Conservation (phyloP, 2,329 filamentous ascomycete species). For the Diaporthe citrichinensis region DNA sequence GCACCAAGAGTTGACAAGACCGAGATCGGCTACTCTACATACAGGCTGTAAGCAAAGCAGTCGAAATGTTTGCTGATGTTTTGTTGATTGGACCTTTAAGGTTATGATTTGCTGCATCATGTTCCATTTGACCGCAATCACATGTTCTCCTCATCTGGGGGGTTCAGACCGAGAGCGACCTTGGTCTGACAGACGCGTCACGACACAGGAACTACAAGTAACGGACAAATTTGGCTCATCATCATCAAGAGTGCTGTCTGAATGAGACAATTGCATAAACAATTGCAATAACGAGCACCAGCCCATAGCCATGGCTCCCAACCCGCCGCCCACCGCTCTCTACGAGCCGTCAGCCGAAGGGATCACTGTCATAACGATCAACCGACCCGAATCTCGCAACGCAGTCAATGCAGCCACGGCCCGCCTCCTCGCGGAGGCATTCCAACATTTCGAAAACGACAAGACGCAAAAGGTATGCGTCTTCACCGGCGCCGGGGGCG, state of each 20-base stretch:
- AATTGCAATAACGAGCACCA: neutral
- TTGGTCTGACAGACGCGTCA: too few species aligned
- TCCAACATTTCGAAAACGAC: conserved; percentile 65
- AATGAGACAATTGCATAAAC: neutral
- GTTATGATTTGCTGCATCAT: too few species aligned
- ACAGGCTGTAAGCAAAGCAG: neutral
- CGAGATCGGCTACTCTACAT: neutral
- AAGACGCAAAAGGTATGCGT: conserved; percentile 65
- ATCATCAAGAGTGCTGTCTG: too few species aligned
- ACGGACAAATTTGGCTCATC: neutral
- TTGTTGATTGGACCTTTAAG: neutral
- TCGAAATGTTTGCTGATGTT: neutral
- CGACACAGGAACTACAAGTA: too few species aligned
- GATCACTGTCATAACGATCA: conserved; percentile 69
- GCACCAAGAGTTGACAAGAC: neutral
- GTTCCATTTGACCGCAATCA: neutral
- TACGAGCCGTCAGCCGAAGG: conserved; percentile 49
- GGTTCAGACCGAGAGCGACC: neutral
- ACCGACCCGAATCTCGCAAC: conserved; percentile 64
- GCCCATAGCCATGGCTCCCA: neutral
- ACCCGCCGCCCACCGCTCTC: neutral
- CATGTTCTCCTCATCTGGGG: conserved; percentile 16
- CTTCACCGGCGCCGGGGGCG: conserved; percentile 58
- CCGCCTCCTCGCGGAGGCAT: conserved; percentile 60
- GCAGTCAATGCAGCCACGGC: conserved; percentile 66